These are phyloP conservation scores for Microstegium vimineum DNA, from an alignment of 176 grass and related monocot species.

Conservation along the genomic window DNA sequence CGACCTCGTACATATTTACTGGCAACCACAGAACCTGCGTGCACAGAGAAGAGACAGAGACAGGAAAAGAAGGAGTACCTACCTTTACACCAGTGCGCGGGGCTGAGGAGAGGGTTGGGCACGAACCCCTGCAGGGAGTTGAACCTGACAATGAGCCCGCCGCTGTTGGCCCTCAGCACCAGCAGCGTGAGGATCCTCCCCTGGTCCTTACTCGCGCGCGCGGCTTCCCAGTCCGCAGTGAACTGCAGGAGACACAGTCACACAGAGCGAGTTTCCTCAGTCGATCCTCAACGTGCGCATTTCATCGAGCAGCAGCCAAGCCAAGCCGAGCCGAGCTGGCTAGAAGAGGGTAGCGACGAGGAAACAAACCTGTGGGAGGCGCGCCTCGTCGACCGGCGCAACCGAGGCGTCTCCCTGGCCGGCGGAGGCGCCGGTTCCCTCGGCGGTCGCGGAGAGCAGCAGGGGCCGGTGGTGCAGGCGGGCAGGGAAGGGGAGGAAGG, in stretches of 20 bases:
- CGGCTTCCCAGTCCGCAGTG: constrained; percentile 63
- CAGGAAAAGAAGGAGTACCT: not conserved
- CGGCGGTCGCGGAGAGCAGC: constrained; percentile 6
- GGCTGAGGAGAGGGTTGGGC: constrained; percentile 83
- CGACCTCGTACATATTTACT: not conserved
- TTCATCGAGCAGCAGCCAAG: constrained; percentile 26
- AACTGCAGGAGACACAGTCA: constrained; percentile 26
- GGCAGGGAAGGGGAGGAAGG: constrained; percentile 1
- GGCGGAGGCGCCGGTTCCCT: constrained; percentile 18
- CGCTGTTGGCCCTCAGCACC: constrained; percentile 67
- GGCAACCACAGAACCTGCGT: not conserved
- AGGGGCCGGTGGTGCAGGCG: not conserved
- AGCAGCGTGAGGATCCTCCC: constrained; percentile 42
- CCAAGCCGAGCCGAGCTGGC: no score
- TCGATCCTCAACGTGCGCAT: not conserved
- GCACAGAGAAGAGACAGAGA: not conserved
- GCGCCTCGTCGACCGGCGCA: constrained; percentile 38
- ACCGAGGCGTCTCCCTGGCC: constrained; percentile 19
- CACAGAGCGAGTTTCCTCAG: not conserved
- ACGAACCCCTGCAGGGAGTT: constrained; percentile 83
- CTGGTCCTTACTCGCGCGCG: constrained; percentile 47
- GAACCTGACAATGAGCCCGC: constrained; percentile 68
- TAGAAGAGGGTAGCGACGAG: not conserved
- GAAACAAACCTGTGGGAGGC: constrained; percentile 38
- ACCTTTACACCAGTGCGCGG: constrained; percentile 76